Percentiles rank a stretch among this genome's conserved stretches.
phyloP scores from a whole-genome alignment of 148 eudicot species.

The Arctostaphylos glauca region DNA sequence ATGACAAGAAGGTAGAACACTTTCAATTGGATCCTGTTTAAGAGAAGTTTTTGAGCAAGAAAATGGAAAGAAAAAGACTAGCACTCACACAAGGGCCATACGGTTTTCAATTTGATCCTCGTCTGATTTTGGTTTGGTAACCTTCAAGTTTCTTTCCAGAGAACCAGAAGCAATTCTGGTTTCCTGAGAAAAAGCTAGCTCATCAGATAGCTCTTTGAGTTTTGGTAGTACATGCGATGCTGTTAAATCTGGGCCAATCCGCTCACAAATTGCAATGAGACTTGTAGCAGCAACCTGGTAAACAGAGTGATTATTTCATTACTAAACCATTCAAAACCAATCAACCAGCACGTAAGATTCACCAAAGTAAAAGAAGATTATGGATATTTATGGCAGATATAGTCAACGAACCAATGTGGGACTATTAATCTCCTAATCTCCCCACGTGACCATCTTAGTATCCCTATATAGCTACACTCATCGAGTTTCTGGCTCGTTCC shows the following conservation, averaged over 20 bases:
- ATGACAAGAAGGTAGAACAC: background rate
- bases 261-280: conserved; percentile 73
- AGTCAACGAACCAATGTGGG: background rate
- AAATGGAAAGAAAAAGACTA: conserved; percentile 17
- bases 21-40: background rate
- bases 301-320: conserved; percentile 7
- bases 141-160: conserved; percentile 37
- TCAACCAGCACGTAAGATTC: background rate
- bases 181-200: conserved; percentile 89
- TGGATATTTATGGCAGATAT: background rate
- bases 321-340: background rate
- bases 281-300: conserved; percentile 83
- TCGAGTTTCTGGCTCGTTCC: no score
- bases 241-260: conserved; percentile 84
- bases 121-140: conserved; percentile 30
- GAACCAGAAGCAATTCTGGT: conserved; percentile 35
- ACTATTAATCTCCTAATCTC: background rate
- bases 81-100: conserved; percentile 86
- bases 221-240: conserved; percentile 80
- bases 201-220: conserved; percentile 75
- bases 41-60: conserved; percentile 5
- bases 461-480: background rate
- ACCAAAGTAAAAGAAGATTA: background rate
- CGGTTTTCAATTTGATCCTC: conserved; percentile 52
- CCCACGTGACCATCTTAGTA: background rate